Evolutionary conservation across 441 rosid species (phyloP).

Genomic region (Erodium texanum): DNA sequence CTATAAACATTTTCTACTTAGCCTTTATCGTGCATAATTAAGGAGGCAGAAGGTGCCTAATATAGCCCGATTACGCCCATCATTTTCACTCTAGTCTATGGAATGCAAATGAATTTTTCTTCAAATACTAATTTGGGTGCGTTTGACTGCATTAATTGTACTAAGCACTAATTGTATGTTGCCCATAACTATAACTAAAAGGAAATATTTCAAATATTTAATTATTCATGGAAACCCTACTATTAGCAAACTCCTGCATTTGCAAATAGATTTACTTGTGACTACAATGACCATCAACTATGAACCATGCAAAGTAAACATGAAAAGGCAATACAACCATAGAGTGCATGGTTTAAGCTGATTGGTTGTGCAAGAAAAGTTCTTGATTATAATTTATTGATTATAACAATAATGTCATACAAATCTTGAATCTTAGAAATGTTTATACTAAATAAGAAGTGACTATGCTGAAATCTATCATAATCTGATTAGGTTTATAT

Average conservation of each 20-base stretch:
- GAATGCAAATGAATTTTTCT: neutral
- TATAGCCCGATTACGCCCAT: neutral
- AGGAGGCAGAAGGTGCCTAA: neutral
- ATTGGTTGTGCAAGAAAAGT: too few species aligned
- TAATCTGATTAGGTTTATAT: neutral
- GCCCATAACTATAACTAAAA: neutral
- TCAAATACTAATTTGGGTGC: neutral
- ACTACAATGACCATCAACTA: neutral
- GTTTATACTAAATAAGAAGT: neutral
- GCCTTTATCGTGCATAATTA: neutral
- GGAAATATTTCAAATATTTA: neutral
- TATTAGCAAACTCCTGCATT: neutral
- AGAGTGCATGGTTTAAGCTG: neutral
- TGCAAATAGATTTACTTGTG: neutral
- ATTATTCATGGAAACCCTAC: too few species aligned
- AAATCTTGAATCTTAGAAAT: too few species aligned
- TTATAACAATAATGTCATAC: too few species aligned
- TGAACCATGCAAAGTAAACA: neutral
- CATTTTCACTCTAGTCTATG: neutral
- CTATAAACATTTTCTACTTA: neutral
- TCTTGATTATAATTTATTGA: too few species aligned
- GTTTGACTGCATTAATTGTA: too few species aligned
- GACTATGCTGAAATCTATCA: conserved; percentile 1
- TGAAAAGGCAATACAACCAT: neutral
- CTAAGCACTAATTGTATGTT: neutral